Conservation (phyloP, 441 rosid genomes). For the Arabidopsis hybrid region DNA sequence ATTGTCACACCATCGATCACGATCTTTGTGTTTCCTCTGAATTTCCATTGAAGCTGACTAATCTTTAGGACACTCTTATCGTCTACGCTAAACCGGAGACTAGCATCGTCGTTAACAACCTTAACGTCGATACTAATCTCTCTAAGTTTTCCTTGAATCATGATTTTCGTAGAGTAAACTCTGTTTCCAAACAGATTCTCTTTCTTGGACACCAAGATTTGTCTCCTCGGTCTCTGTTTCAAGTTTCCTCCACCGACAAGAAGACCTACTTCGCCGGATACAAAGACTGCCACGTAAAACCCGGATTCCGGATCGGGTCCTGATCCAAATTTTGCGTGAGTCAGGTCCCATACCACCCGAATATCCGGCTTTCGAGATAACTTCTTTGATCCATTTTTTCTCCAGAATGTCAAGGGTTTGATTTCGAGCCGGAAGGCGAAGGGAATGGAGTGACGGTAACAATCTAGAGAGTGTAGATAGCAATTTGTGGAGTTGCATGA, state of each 20-base stretch:
- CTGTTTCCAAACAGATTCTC: conserved; percentile 76
- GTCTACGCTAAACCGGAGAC: conserved; percentile 61
- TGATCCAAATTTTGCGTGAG: conserved; percentile 70
- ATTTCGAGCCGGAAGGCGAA: conserved; percentile 63
- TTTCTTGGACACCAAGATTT: conserved; percentile 62
- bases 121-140: conserved; percentile 67
- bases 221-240: conserved; percentile 53
- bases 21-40: conserved; percentile 75
- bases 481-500: conserved; percentile 45
- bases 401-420: conserved; percentile 66
- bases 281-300: conserved; percentile 68
- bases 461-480: conserved; percentile 50
- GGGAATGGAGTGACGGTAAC: conserved; percentile 43
- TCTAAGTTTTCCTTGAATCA: conserved; percentile 63
- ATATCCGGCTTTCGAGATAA: conserved; percentile 45
- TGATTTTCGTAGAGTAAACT: conserved; percentile 61
- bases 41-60: conserved; percentile 80
- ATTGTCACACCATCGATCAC: conserved; percentile 66
- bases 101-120: conserved; percentile 47
- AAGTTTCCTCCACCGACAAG: conserved; percentile 62
- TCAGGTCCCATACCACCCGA: conserved; percentile 70
- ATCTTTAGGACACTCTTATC: conserved; percentile 60
- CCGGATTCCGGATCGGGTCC: conserved; percentile 79
- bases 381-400: conserved; percentile 67
- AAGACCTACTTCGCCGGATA: conserved; percentile 61